Evolutionary conservation across 352 stramenopile species (phyloP).

Genomic region (Globisporangium yorkense): DNA sequence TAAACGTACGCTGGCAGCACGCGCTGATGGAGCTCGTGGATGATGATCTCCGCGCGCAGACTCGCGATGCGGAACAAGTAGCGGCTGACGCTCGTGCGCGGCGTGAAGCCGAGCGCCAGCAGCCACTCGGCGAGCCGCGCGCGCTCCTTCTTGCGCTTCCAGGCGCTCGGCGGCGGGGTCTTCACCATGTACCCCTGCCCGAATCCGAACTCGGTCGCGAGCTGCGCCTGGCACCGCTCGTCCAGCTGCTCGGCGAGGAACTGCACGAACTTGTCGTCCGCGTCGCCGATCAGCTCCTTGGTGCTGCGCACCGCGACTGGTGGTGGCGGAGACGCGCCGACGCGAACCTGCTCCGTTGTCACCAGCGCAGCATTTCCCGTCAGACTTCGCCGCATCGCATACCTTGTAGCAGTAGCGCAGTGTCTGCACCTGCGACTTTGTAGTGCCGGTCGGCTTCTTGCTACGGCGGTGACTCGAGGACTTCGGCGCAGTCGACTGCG

Average conservation of each 20-base stretch:
- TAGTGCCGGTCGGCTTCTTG: background rate
- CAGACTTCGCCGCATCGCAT: background rate
- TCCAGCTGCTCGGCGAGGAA: conserved; percentile 55
- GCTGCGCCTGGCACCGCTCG: conserved; percentile 33
- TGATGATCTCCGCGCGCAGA: conserved; percentile 55
- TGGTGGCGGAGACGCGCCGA: background rate
- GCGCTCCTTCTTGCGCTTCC: conserved; percentile 28
- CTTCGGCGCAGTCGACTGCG: background rate
- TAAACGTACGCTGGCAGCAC: conserved; percentile 12
- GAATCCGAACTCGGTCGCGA: conserved; percentile 40
- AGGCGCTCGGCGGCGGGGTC: conserved; percentile 22
- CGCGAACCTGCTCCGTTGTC: background rate
- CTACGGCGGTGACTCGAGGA: background rate
- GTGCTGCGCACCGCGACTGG: conserved; percentile 17
- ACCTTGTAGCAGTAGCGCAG: too few relatives aligned
- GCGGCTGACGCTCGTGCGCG: conserved; percentile 22
- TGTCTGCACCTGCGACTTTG: background rate
- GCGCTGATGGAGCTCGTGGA: conserved; percentile 36
- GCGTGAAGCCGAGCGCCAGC: conserved; percentile 42
- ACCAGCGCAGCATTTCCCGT: background rate
- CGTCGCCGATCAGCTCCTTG: conserved; percentile 38
- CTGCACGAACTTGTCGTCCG: conserved; percentile 39
- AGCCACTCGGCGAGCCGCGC: conserved; percentile 37
- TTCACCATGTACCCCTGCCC: conserved; percentile 57
- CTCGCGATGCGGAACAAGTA: conserved; percentile 46